Evolutionary conservation across 495 filamentous ascomycete species (phyloP).

Genomic region (Penicillium soppii): DNA sequence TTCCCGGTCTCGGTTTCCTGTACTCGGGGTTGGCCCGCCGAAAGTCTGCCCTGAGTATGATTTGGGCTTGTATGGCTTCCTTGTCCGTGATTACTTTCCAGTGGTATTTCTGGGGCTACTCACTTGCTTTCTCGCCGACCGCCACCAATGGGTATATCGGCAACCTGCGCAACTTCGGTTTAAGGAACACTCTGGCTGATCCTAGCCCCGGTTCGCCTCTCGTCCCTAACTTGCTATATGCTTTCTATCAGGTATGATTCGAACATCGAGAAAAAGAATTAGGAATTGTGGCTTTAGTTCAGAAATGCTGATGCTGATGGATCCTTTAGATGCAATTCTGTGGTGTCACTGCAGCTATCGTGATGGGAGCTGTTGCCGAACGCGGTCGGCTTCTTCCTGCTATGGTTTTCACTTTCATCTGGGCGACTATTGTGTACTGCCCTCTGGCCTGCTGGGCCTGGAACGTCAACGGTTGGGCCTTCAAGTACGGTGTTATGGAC

Average conservation of each 20-base stretch:
- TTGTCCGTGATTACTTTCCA: slow-evolving; percentile 67
- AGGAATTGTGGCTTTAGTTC: too few species aligned
- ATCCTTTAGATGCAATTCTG: slow-evolving; percentile 85
- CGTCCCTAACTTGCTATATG: slow-evolving; percentile 62
- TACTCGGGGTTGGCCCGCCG: slow-evolving; percentile 64
- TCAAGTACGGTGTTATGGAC: slow-evolving; percentile 88
- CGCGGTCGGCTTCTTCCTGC: slow-evolving; percentile 91
- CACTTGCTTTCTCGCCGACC: slow-evolving; percentile 63
- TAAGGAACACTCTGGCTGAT: slow-evolving; percentile 62
- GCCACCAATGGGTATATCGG: slow-evolving; percentile 68
- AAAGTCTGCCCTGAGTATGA: slow-evolving; percentile 68
- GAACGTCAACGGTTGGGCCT: slow-evolving; percentile 92
- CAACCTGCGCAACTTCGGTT: slow-evolving; percentile 61
- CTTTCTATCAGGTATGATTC: slow-evolving; percentile 64
- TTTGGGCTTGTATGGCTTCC: slow-evolving; percentile 68
- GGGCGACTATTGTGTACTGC: slow-evolving; percentile 97
- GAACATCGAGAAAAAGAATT: too few species aligned
- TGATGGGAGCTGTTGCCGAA: slow-evolving; percentile 89
- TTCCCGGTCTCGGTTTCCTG: slow-evolving; percentile 70
- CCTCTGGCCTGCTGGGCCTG: slow-evolving; percentile 94
- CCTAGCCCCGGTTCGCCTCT: slow-evolving; percentile 64
- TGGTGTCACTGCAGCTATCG: slow-evolving; percentile 86
- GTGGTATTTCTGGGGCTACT: slow-evolving; percentile 77
- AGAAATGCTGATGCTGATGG: background rate
- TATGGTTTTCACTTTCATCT: slow-evolving; percentile 93